These are phyloP conservation scores for Ustilago cynodontis DNA, from an alignment of 1,284 basidiomycete species.

Conservation along the genomic window DNA sequence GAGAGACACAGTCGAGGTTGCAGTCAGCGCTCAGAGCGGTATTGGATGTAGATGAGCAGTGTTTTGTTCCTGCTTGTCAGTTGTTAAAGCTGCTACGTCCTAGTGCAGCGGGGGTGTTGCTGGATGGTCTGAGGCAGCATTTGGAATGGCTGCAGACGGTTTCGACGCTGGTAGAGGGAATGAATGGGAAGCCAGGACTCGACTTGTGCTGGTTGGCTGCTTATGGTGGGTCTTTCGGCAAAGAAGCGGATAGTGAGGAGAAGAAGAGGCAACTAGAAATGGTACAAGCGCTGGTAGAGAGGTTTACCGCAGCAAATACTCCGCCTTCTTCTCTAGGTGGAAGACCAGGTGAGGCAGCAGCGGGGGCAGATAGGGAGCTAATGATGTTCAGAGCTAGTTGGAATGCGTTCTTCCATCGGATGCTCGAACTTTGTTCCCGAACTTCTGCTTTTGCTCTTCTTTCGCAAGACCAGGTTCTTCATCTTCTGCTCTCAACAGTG, in stretches of 20 bases:
- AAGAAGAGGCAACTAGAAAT: slow-evolving; percentile 6
- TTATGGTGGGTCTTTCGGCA: slow-evolving; percentile 14
- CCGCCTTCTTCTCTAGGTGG: slow-evolving; percentile 14
- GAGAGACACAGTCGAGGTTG: not conserved
- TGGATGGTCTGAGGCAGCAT: slow-evolving; percentile 5
- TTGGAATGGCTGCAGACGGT: slow-evolving; percentile 22
- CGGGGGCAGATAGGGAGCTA: slow-evolving; percentile 6
- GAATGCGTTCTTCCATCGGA: slow-evolving; percentile 22
- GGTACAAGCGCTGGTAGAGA: slow-evolving; percentile 8
- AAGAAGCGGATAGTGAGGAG: not conserved
- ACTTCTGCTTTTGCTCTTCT: slow-evolving; percentile 11
- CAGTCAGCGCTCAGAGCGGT: slow-evolving; percentile 6
- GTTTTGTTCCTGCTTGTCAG: slow-evolving; percentile 35
- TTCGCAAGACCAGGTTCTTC: not conserved
- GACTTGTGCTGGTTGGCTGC: slow-evolving; percentile 47
- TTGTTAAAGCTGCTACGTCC: slow-evolving; percentile 9
- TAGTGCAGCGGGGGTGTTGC: not conserved
- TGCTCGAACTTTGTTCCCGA: slow-evolving; percentile 10
- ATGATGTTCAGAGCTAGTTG: slow-evolving; percentile 25
- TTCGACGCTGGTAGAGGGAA: slow-evolving; percentile 5
- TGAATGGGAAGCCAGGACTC: not conserved
- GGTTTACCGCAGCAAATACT: slow-evolving; percentile 10
- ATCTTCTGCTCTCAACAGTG: slow-evolving; percentile 16
- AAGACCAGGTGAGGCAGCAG: not conserved
- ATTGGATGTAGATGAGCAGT: slow-evolving; percentile 6